A percentile compares a stretch with the other conserved stretches of the same genome.
Conservation (phyloP, 192 early-diverging fungal species). For the Ambispora gerdemannii region DNA sequence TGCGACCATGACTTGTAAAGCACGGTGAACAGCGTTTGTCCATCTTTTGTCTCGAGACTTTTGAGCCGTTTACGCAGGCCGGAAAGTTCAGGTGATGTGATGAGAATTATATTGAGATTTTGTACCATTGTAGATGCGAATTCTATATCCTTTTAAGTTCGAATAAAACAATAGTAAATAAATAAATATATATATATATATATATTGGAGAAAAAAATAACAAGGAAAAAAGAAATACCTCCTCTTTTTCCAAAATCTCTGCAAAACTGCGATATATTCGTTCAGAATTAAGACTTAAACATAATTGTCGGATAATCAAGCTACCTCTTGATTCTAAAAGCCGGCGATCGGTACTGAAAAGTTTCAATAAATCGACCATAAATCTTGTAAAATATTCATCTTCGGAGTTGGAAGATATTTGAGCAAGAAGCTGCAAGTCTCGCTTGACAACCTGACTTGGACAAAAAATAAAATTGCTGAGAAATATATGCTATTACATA, state of each 20-base stretch:
- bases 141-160: constrained; percentile 89
- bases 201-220: neutral
- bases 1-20: constrained; percentile 96
- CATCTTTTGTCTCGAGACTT: constrained; percentile 72
- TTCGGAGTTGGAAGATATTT: constrained; percentile 84
- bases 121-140: constrained; percentile 98
- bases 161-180: too few relatives aligned
- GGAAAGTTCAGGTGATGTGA: constrained; percentile 89
- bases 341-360: constrained; percentile 86
- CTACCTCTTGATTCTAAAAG: constrained; percentile 87
- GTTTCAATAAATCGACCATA: constrained; percentile 81
- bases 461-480: constrained; percentile 3
- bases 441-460: constrained; percentile 72
- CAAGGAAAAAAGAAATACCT: constrained; percentile 41
- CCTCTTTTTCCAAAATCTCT: constrained; percentile 80
- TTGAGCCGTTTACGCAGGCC: constrained; percentile 78
- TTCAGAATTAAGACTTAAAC: constrained; percentile 86
- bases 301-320: constrained; percentile 92
- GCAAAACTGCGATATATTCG: constrained; percentile 86
- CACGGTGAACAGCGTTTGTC: constrained; percentile 75
- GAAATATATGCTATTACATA: neutral
- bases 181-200: constrained; percentile 2
- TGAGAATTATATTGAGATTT: constrained; percentile 93
- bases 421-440: constrained; percentile 91
- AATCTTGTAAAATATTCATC: constrained; percentile 87